phyloP scores from a whole-genome alignment of 345 rosid genomes.

The Sonneratia caseolaris region DNA sequence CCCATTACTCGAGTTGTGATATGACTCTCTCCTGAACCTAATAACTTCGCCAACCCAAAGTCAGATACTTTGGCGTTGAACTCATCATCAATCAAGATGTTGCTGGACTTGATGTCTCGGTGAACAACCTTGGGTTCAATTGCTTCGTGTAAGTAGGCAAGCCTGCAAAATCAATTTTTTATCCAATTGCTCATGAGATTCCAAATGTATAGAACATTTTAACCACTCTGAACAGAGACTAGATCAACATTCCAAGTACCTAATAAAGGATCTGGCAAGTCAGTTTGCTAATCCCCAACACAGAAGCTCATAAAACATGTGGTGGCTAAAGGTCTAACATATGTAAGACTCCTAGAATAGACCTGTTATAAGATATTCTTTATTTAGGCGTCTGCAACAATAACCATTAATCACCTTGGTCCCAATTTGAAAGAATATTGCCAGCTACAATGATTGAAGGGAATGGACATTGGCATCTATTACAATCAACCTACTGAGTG shows the following conservation, averaged over 20 bases:
- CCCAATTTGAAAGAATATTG: no score
- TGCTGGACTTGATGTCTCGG: constrained; percentile 93
- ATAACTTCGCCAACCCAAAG: constrained; percentile 92
- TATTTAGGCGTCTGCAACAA: no score
- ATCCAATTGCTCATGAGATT: not conserved
- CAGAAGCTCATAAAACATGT: no score
- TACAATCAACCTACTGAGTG: not conserved
- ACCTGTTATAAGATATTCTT: no score
- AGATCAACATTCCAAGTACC: not conserved
- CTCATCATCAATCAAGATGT: constrained; percentile 77
- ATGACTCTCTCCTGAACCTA: constrained; percentile 87
- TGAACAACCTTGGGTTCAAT: constrained; percentile 97
- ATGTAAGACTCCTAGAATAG: no score
- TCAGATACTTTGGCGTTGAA: constrained; percentile 91
- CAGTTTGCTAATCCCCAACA: no score
- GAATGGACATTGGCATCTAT: not conserved
- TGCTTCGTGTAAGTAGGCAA: constrained; percentile 96
- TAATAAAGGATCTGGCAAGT: not conserved
- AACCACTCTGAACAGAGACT: not conserved
- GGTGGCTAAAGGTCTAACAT: no score
- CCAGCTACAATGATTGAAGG: not conserved
- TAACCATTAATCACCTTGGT: no score
- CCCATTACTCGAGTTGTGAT: constrained; percentile 98
- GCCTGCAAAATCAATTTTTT: constrained; percentile 37
- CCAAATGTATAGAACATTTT: not conserved